A percentile compares a stretch with the other conserved stretches of the same genome.
Conservation (phyloP, 2,329 filamentous ascomycete genomes). For the Epichloe aotearoae region DNA sequence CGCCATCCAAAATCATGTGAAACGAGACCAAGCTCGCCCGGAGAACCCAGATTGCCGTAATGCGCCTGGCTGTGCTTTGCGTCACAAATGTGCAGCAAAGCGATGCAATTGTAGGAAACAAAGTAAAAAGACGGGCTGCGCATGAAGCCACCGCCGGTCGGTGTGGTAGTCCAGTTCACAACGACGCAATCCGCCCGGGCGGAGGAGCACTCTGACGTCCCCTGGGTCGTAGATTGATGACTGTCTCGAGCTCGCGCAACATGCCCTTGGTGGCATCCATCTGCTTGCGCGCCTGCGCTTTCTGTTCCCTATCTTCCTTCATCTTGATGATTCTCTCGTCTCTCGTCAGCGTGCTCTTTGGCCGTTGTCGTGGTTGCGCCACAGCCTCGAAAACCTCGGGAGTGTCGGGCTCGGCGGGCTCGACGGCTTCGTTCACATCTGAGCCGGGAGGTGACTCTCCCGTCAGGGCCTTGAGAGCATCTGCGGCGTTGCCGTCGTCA, state of each 20-base stretch:
- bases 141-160: no score
- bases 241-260: slow-evolving; percentile 82
- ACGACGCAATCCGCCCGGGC: slow-evolving; percentile 22
- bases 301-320: slow-evolving; percentile 70
- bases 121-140: not conserved
- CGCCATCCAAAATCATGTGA: not conserved
- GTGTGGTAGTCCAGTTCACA: slow-evolving; percentile 18
- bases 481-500: slow-evolving; percentile 36
- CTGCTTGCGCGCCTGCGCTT: slow-evolving; percentile 58
- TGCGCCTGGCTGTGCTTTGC: slow-evolving; percentile 1
- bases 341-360: slow-evolving; percentile 58
- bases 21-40: not conserved
- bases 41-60: not conserved
- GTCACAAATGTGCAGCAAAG: not conserved
- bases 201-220: slow-evolving; percentile 24
- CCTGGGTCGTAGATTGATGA: slow-evolving; percentile 50
- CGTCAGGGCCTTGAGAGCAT: slow-evolving; percentile 65
- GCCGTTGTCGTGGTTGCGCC: slow-evolving; percentile 45
- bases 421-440: slow-evolving; percentile 41
- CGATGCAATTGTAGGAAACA: not conserved
- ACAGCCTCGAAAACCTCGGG: slow-evolving; percentile 88
- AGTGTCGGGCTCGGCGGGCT: slow-evolving; percentile 49
- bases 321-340: slow-evolving; percentile 83
- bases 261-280: slow-evolving; percentile 76
- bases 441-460: slow-evolving; percentile 49